Evolutionary conservation across 1,284 basidiomycete species (phyloP).

Genomic region (Blastosporella zonata): DNA sequence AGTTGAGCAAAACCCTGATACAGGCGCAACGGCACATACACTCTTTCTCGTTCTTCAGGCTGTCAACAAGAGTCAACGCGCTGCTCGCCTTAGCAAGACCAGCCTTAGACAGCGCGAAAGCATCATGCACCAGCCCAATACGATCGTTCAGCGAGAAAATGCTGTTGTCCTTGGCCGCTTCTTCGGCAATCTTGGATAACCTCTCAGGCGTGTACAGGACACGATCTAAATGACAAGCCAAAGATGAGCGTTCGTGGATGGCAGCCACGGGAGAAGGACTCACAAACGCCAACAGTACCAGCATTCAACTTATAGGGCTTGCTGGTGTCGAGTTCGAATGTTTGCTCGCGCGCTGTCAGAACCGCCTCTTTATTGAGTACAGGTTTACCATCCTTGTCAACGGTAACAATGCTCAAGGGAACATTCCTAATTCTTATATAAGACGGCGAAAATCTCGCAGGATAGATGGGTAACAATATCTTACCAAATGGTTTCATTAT

Average conservation of each 20-base stretch:
- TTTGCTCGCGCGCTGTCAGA: conserved; percentile 69
- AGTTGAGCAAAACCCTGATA: conserved; percentile 1
- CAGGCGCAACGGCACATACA: conserved; percentile 42
- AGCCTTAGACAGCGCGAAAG: conserved; percentile 78
- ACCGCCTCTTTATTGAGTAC: conserved; percentile 64
- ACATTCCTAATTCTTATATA: conserved; percentile 52
- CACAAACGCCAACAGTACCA: conserved; percentile 87
- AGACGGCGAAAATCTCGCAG: conserved; percentile 3
- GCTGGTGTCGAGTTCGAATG: conserved; percentile 66
- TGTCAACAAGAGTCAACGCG: conserved; percentile 70
- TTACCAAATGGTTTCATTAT: conserved; percentile 91
- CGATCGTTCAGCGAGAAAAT: conserved; percentile 83
- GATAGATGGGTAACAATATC: conserved; percentile 8
- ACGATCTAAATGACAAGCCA: conserved; percentile 51
- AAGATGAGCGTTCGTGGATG: not conserved
- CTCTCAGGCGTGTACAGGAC: conserved; percentile 86
- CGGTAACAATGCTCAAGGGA: conserved; percentile 76
- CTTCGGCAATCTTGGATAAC: conserved; percentile 74
- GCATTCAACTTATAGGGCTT: conserved; percentile 87
- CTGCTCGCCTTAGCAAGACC: conserved; percentile 77
- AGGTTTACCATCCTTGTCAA: conserved; percentile 55
- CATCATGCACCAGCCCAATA: conserved; percentile 82
- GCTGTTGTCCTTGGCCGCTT: conserved; percentile 61
- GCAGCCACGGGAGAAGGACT: conserved; percentile 27
- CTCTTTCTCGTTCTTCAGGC: conserved; percentile 71